Percentiles rank a stretch among this genome's conserved stretches.
These are phyloP conservation scores for Rubia yunnanensis DNA, from an alignment of 257 asterid genomes.

Conservation along the genomic window DNA sequence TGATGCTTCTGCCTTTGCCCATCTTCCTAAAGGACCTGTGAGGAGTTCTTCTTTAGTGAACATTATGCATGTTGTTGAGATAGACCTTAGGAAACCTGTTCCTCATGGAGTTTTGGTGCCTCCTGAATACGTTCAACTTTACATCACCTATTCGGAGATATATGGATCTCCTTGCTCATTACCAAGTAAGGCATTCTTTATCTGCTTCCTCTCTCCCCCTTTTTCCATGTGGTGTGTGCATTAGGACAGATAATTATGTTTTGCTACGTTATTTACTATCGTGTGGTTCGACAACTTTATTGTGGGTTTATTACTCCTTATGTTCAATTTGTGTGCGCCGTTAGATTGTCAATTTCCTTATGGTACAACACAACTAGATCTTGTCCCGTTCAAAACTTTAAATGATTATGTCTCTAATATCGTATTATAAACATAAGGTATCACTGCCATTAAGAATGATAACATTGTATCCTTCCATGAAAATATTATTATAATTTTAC, in stretches of 20 bases:
- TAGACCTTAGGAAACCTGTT: constrained; percentile 85
- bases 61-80: constrained; percentile 87
- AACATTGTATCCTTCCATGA: neutral
- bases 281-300: neutral
- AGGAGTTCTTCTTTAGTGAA: constrained; percentile 75
- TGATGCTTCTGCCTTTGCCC: constrained; percentile 68
- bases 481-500: constrained; percentile 17
- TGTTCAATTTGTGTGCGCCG: neutral
- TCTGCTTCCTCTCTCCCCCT: too few species aligned
- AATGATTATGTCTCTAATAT: neutral
- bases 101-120: constrained; percentile 91
- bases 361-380: neutral
- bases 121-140: constrained; percentile 97
- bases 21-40: constrained; percentile 97
- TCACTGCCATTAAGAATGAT: neutral
- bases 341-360: neutral
- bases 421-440: neutral
- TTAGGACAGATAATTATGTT: neutral
- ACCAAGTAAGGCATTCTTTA: constrained; percentile 46
- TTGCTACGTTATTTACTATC: neutral
- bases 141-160: constrained; percentile 97
- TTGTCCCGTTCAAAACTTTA: neutral
- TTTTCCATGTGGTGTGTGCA: too few species aligned
- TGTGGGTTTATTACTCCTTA: neutral
- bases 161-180: constrained; percentile 90